Evolutionary conservation across 805 yeast genomes (phyloP).

Genomic region (Saccharomyces paradoxus): DNA sequence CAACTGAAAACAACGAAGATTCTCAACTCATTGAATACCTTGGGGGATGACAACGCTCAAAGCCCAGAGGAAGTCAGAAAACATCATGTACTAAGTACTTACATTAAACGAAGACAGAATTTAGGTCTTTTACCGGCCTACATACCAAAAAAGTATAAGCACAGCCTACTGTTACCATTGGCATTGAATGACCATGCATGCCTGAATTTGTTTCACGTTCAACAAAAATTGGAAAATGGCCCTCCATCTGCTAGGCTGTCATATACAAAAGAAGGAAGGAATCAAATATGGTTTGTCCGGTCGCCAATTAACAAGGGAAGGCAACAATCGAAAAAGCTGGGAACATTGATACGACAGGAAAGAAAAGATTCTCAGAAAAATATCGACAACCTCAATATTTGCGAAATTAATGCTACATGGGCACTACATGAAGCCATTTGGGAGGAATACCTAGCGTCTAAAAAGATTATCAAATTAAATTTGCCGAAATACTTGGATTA

Average conservation of each 20-base stretch:
- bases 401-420: slow-evolving; percentile 16
- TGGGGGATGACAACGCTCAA: background rate
- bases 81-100: slow-evolving; percentile 11
- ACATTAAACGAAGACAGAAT: slow-evolving; percentile 11
- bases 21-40: background rate
- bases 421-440: slow-evolving; percentile 27
- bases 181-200: slow-evolving; percentile 22
- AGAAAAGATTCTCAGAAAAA: slow-evolving; percentile 16
- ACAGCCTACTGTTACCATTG: slow-evolving; percentile 17
- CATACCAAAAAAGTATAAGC: slow-evolving; percentile 12
- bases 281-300: slow-evolving; percentile 27
- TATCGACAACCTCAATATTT: slow-evolving; percentile 12
- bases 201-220: slow-evolving; percentile 11
- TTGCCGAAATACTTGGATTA: slow-evolving; percentile 5
- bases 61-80: slow-evolving; percentile 8
- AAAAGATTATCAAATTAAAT: slow-evolving; percentile 1
- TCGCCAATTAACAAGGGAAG: slow-evolving; percentile 23
- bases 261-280: slow-evolving; percentile 20
- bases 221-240: slow-evolving; percentile 18
- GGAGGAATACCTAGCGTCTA: slow-evolving; percentile 20
- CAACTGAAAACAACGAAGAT: background rate
- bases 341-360: slow-evolving; percentile 15
- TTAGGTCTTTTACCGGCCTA: slow-evolving; percentile 10
- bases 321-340: slow-evolving; percentile 21
- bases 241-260: slow-evolving; percentile 18